Evolutionary conservation across 371 early-diverging fungal genomes (phyloP).

Genomic region (Rhizopus stolonifer): DNA sequence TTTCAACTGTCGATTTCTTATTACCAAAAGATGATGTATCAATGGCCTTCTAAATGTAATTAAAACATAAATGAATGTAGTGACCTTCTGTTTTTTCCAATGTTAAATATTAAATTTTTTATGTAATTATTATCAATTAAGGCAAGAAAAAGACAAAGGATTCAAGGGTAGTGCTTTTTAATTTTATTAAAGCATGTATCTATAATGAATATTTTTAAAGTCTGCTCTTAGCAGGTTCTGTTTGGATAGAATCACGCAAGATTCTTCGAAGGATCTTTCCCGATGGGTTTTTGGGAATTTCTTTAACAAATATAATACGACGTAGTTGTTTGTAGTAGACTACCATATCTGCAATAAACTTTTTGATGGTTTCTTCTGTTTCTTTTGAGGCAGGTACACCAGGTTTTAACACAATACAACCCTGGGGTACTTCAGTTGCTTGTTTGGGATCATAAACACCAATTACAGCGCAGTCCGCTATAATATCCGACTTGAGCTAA

Average conservation of each 20-base stretch:
- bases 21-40: too few species aligned
- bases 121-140: too few species aligned
- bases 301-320: slow-evolving; percentile 70
- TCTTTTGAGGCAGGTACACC: slow-evolving; percentile 18
- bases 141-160: too few species aligned
- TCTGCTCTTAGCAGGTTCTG: background rate
- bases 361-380: slow-evolving; percentile 38
- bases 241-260: slow-evolving; percentile 18
- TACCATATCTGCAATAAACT: slow-evolving; percentile 58
- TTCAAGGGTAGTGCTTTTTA: too few species aligned
- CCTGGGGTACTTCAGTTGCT: slow-evolving; percentile 74
- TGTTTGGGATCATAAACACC: slow-evolving; percentile 48
- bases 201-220: too few species aligned
- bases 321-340: slow-evolving; percentile 73
- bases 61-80: too few species aligned
- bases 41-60: too few species aligned
- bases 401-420: slow-evolving; percentile 57
- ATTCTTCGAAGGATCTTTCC: slow-evolving; percentile 76
- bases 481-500: slow-evolving; percentile 52
- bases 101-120: too few species aligned
- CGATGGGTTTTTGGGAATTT: slow-evolving; percentile 70
- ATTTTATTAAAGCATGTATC: too few species aligned
- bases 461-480: slow-evolving; percentile 72
- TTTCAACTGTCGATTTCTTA: too few species aligned
- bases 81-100: too few species aligned